phyloP scores from a whole-genome alignment of 2,329 filamentous ascomycete genomes.

The Nigrospora osmanthi region DNA sequence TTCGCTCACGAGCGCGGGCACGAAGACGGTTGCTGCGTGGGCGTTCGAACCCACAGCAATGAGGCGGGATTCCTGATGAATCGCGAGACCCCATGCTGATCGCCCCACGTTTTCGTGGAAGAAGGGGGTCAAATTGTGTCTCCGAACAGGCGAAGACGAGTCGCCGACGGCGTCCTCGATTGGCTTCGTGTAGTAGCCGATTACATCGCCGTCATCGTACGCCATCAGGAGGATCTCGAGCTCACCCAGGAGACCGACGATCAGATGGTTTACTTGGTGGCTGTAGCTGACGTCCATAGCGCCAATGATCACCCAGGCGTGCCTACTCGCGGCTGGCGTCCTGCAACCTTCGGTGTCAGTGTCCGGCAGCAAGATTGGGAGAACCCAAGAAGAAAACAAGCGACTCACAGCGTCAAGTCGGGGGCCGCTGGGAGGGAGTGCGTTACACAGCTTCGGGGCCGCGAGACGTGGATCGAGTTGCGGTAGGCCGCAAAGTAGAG shows the following conservation, averaged over 20 bases:
- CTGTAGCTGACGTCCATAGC: constrained; percentile 41
- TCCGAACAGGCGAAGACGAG: too few species aligned
- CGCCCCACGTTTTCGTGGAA: constrained; percentile 68
- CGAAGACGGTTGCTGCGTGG: constrained; percentile 21
- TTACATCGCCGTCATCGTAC: constrained; percentile 70
- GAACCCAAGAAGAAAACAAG: too few species aligned
- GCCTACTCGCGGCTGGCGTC: constrained; percentile 31
- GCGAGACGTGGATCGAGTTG: constrained; percentile 49
- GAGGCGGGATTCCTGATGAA: constrained; percentile 73
- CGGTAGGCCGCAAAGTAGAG: constrained; percentile 55
- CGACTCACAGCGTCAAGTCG: constrained; percentile 35
- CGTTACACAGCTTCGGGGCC: constrained; percentile 34
- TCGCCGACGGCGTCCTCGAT: constrained; percentile 20
- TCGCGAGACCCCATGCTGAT: constrained; percentile 83
- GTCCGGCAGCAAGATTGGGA: too few species aligned
- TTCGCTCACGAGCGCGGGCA: constrained; percentile 20
- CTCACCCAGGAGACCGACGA: constrained; percentile 60
- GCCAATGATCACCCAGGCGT: constrained; percentile 34
- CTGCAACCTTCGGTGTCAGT: too few species aligned
- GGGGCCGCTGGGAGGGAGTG: constrained; percentile 41
- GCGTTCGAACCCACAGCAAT: constrained; percentile 82
- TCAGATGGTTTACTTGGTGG: constrained; percentile 62
- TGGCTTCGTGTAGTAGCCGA: constrained; percentile 57
- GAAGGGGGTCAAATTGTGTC: constrained; percentile 33
- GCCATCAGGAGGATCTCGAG: constrained; percentile 61